A percentile compares a stretch with the other conserved stretches of the same genome.
Conservation (phyloP, 1,284 basidiomycete species). For the Malassezia restricta region DNA sequence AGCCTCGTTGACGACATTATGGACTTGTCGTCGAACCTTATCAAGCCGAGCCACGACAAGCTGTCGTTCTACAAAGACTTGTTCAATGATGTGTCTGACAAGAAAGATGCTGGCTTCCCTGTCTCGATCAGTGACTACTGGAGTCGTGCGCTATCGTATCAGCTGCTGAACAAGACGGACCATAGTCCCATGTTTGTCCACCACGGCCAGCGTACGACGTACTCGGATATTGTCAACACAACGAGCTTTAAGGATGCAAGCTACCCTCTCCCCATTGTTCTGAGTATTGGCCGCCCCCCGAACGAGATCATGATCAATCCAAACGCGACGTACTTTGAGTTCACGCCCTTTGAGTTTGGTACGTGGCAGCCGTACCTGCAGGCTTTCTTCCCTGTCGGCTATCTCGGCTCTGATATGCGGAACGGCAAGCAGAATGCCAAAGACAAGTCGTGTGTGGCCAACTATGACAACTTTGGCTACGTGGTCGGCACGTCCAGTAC, state of each 20-base stretch:
- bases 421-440: conserved; percentile 21
- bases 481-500: conserved; percentile 38
- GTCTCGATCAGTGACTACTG: conserved; percentile 39
- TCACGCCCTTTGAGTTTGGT: conserved; percentile 50
- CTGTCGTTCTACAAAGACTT: conserved; percentile 47
- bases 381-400: conserved; percentile 38
- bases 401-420: conserved; percentile 28
- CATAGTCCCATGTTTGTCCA: conserved; percentile 18
- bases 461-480: conserved; percentile 37
- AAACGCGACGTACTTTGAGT: conserved; percentile 49
- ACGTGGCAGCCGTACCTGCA: conserved; percentile 47
- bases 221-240: conserved; percentile 31
- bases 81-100: conserved; percentile 27
- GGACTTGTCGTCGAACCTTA: conserved; percentile 49
- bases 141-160: conserved; percentile 35
- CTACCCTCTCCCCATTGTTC: conserved; percentile 48
- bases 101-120: conserved; percentile 22
- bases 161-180: conserved; percentile 28
- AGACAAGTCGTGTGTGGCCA: conserved; percentile 22
- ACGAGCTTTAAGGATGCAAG: conserved; percentile 24
- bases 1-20: conserved; percentile 36
- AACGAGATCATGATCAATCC: conserved; percentile 47
- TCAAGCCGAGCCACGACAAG: conserved; percentile 47
- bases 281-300: conserved; percentile 50
- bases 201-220: conserved; percentile 29